A percentile compares a stretch with the other conserved stretches of the same genome.
These are phyloP conservation scores for Nakataea oryzae DNA, from an alignment of 2,329 filamentous ascomycete genomes.

Conservation along the genomic window DNA sequence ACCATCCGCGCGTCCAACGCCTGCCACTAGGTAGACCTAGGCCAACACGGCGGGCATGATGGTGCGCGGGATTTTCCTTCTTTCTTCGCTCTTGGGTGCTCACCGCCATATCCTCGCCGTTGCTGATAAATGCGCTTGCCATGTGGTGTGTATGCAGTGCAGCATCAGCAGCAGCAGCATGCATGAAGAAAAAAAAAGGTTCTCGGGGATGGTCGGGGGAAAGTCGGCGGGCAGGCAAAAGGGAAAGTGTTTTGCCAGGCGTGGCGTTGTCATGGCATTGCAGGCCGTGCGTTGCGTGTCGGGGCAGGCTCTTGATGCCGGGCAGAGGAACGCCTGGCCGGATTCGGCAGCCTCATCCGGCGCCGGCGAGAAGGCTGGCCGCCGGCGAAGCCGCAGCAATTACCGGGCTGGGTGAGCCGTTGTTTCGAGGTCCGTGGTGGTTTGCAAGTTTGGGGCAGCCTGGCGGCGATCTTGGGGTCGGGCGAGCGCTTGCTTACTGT, in stretches of 20 bases:
- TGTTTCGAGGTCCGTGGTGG: no score
- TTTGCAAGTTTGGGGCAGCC: background rate
- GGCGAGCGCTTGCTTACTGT: no score
- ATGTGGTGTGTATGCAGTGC: background rate
- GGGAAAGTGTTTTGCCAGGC: background rate
- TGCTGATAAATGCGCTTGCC: background rate
- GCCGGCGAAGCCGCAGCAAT: no score
- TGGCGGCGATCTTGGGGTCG: background rate
- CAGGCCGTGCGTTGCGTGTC: no score
- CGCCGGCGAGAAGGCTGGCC: background rate
- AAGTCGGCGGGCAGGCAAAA: background rate
- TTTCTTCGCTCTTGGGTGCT: background rate
- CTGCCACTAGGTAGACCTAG: no score
- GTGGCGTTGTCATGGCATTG: background rate
- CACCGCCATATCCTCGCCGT: background rate
- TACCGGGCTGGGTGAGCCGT: no score
- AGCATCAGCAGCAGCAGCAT: background rate
- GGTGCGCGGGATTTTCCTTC: no score
- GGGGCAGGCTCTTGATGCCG: no score
- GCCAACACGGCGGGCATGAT: no score
- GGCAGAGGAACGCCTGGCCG: background rate
- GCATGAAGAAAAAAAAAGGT: no score
- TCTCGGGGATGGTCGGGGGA: background rate
- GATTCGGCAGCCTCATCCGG: background rate
- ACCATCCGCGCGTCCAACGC: no score